Percentiles rank a stretch among this genome's conserved stretches.
Evolutionary conservation across 106 monocot species (phyloP).

Genomic region (Dendrobium catenatum): DNA sequence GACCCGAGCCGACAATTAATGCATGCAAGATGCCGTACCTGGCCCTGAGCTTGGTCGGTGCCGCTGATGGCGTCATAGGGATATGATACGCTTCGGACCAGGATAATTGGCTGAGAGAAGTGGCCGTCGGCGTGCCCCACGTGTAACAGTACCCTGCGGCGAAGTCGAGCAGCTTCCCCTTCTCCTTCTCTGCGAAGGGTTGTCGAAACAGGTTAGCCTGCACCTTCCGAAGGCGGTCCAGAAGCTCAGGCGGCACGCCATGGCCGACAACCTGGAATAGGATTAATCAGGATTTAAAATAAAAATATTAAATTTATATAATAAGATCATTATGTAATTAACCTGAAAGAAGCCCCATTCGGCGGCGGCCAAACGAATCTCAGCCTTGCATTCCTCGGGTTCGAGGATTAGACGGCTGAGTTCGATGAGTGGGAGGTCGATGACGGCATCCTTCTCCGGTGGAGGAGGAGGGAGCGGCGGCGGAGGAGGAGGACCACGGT

Average conservation of each 20-base stretch:
- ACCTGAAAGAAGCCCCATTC: constrained; percentile 36
- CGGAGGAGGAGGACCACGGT: neutral
- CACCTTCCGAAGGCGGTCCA: constrained; percentile 9
- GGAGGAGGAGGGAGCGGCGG: neutral
- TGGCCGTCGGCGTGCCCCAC: constrained; percentile 31
- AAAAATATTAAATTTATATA: neutral
- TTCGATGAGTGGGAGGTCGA: constrained; percentile 25
- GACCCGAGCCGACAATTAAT: neutral
- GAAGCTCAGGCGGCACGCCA: constrained; percentile 12
- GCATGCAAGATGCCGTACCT: constrained; percentile 16
- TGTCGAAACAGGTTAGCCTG: constrained; percentile 20
- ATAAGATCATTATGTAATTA: neutral
- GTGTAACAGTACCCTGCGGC: constrained; percentile 13
- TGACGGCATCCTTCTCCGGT: neutral
- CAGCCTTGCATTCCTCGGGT: constrained; percentile 16
- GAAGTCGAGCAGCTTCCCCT: constrained; percentile 7
- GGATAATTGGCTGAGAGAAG: constrained; percentile 19
- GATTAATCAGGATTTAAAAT: neutral
- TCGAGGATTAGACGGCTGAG: neutral
- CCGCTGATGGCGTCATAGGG: neutral
- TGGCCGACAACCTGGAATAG: constrained; percentile 34
- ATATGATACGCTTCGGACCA: constrained; percentile 44
- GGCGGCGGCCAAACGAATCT: constrained; percentile 15
- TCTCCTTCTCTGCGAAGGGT: constrained; percentile 22
- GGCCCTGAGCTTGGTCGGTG: neutral